Evolutionary conservation across 2,329 filamentous ascomycete genomes (phyloP).

Genomic region (Verticillium klebahnii): DNA sequence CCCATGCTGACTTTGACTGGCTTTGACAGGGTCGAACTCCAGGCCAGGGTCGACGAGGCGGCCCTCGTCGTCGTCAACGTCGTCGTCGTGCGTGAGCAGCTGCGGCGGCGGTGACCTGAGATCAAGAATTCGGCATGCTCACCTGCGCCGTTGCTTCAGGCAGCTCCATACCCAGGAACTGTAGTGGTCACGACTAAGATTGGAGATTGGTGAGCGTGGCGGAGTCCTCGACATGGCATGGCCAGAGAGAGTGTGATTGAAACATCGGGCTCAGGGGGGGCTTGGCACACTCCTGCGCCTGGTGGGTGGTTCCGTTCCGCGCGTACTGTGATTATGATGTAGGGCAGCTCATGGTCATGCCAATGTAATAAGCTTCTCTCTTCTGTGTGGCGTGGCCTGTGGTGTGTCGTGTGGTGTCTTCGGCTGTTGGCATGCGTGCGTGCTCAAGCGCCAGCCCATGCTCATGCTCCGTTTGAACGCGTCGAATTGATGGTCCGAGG

Average conservation of each 20-base stretch:
- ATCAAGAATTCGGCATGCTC: background rate
- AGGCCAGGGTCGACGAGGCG: too few species aligned
- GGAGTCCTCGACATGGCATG: background rate
- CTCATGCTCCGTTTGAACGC: background rate
- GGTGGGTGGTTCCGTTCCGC: background rate
- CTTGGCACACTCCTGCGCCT: background rate
- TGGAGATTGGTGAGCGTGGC: background rate
- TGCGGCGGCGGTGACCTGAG: too few species aligned
- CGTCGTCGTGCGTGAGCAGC: too few species aligned
- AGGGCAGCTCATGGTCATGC: background rate
- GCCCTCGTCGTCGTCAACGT: too few species aligned
- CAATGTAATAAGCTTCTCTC: background rate
- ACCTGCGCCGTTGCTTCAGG: too few species aligned
- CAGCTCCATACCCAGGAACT: too few species aligned
- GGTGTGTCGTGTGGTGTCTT: background rate
- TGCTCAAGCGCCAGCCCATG: background rate
- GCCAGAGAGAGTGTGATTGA: background rate
- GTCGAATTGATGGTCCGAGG: background rate
- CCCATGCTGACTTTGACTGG: background rate
- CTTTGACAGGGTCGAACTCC: too few species aligned
- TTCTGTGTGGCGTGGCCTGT: background rate
- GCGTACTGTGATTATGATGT: background rate
- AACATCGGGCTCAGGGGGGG: background rate
- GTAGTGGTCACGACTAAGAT: background rate
- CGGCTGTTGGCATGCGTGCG: background rate